Evolutionary conservation across 352 stramenopile genomes (phyloP), one percentile per base, ranked within the genome.

Genomic region (Phytopythium sindhum): DNA sequence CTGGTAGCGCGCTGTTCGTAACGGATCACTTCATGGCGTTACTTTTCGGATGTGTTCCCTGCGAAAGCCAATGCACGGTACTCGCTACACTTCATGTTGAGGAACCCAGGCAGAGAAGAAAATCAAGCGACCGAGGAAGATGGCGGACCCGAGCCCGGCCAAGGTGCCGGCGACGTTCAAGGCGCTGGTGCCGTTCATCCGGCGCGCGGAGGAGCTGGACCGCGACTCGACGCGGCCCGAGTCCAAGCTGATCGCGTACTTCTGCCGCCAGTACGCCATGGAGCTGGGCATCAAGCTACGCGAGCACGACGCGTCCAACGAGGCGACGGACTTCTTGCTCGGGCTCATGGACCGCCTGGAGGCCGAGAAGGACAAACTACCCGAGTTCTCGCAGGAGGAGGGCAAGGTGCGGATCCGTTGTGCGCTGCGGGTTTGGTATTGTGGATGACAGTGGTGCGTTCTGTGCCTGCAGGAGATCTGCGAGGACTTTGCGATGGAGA

Each of bases 211-310:
- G 72, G 96, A 98, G 77, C 84, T 99, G 31, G 96, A 99, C 70
- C 78, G 86, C 14, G 91, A 98, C 67, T 86, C 86, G 61, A 82
- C 75, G 41, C 84, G 90, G 35, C 83, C 90, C 2, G 95, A 98
- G 74, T 97, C 93, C 51, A 93, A 96, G 66, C 79, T 99, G 23
- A 97, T 99, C 23, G 95, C 96, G 42, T 99, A 98, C 75, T 98
- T 98, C 67, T 92, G 86, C 68, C 82, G 87, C 37, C 84, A 95
- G 65, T 94, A 95, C 41, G 88, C 88, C 60, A 94, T 96, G 86
- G 86, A 96, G 66, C 56, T 94, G 45, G 88, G 84, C 56, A 93
- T 96, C 70, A 95, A 93, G 53, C 70, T 98, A 52, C 82, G 88
- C 37, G 80, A 91, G 66, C 87, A 91, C 63, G 78, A 91, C 58